A percentile compares a stretch with the other conserved stretches of the same genome.
phyloP scores from a whole-genome alignment of 2,329 filamentous ascomycete genomes.

The Stemphylium lycopersici region DNA sequence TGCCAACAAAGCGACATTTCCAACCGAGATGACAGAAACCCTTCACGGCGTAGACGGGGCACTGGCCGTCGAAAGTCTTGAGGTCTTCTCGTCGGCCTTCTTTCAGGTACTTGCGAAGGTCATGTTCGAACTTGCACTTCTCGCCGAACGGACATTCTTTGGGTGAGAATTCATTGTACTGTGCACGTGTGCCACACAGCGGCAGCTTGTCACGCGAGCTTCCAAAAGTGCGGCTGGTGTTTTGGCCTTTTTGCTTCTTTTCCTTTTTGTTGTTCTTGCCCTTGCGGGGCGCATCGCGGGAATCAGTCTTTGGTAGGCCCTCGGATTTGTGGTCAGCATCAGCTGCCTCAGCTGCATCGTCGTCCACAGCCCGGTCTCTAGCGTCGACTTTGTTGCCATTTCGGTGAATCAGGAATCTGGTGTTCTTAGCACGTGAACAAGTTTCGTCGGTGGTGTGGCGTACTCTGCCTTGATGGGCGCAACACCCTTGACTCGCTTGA shows the following conservation, averaged over 20 bases:
- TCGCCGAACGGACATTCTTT: conserved; percentile 76
- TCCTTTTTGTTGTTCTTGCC: conserved; percentile 61
- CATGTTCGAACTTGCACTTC: conserved; percentile 80
- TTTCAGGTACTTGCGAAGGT: conserved; percentile 82
- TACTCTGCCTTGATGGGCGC: conserved; percentile 78
- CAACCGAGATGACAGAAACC: conserved; percentile 84
- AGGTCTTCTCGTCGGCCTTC: conserved; percentile 83
- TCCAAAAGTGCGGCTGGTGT: conserved; percentile 82
- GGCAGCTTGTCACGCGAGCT: conserved; percentile 76
- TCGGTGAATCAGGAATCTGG: conserved; percentile 44
- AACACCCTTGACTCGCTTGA: conserved; percentile 57
- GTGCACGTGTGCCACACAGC: conserved; percentile 76
- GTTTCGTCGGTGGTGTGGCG: conserved; percentile 30
- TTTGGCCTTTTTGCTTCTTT: conserved; percentile 76
- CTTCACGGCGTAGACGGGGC: conserved; percentile 78
- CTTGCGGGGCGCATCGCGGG: conserved; percentile 47
- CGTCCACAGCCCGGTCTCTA: conserved; percentile 49
- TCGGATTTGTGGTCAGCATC: conserved; percentile 50
- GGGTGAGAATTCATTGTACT: conserved; percentile 81
- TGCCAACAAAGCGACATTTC: conserved; percentile 90
- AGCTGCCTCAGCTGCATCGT: conserved; percentile 65
- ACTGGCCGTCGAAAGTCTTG: conserved; percentile 75
- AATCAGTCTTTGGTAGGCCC: conserved; percentile 40
- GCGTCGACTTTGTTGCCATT: conserved; percentile 32
- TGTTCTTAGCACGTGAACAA: conserved; percentile 24